Evolutionary conservation across 1,139 yeast genomes (phyloP).

Genomic region (Hansenula sp.): DNA sequence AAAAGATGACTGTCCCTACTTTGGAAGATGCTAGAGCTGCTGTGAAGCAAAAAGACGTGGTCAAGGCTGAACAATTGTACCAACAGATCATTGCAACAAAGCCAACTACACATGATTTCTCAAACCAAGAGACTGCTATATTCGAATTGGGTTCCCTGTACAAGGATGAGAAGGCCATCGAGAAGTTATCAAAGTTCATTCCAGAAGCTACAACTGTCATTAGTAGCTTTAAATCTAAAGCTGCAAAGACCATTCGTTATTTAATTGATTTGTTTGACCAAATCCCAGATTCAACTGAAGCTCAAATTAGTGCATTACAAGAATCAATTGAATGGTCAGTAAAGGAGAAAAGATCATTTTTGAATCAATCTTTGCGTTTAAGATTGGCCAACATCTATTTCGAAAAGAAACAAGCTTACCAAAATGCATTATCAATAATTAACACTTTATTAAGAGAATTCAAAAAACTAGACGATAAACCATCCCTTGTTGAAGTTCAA

Average conservation of each 20-base stretch:
- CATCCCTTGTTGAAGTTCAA: constrained; percentile 93
- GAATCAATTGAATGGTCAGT: constrained; percentile 88
- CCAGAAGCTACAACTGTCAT: constrained; percentile 67
- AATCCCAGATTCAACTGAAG: constrained; percentile 63
- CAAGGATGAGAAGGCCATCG: constrained; percentile 38
- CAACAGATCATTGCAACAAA: constrained; percentile 32
- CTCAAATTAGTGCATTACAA: constrained; percentile 70
- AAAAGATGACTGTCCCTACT: constrained; percentile 22
- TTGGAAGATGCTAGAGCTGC: constrained; percentile 59
- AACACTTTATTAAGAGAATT: constrained; percentile 74
- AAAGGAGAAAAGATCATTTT: constrained; percentile 75
- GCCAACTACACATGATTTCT: constrained; percentile 27
- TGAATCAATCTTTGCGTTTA: constrained; percentile 84
- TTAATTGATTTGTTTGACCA: constrained; percentile 75
- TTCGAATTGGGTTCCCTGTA: constrained; percentile 61
- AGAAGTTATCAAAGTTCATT: constrained; percentile 57
- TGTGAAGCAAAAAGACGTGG: constrained; percentile 41
- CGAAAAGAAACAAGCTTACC: constrained; percentile 54
- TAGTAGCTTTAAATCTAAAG: constrained; percentile 77
- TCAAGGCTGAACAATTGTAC: constrained; percentile 56
- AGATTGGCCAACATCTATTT: constrained; percentile 76
- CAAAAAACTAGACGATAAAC: constrained; percentile 91
- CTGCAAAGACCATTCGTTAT: constrained; percentile 79
- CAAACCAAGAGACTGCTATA: constrained; percentile 59
- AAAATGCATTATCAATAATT: constrained; percentile 70